Percentiles rank a stretch among this genome's conserved stretches.
These are phyloP conservation scores for Spiromastix sp. DNA, from an alignment of 2,329 filamentous ascomycete species.

Conservation along the genomic window DNA sequence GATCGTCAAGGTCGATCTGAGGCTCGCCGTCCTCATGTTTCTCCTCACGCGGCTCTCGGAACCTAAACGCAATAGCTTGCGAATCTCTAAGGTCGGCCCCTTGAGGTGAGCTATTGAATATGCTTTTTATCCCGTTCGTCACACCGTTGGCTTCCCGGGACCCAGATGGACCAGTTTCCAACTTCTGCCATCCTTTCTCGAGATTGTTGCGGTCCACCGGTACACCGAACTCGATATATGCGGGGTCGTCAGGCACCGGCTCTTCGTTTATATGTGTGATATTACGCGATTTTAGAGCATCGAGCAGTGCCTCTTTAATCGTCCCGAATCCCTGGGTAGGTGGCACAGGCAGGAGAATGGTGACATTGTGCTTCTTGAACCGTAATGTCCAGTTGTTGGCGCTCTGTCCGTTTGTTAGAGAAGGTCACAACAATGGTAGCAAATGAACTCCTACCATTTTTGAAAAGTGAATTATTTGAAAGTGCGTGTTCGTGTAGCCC, in stretches of 20 bases:
- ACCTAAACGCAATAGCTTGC: slow-evolving; percentile 29
- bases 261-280: slow-evolving; percentile 29
- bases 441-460: slow-evolving; percentile 14
- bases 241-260: slow-evolving; percentile 26
- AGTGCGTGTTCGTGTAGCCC: too few relatives aligned
- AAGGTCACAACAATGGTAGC: slow-evolving; percentile 44
- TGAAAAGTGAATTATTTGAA: too few relatives aligned
- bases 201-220: slow-evolving; percentile 38
- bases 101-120: slow-evolving; percentile 21
- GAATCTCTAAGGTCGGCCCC: slow-evolving; percentile 31
- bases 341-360: slow-evolving; percentile 57
- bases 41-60: slow-evolving; percentile 24
- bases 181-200: slow-evolving; percentile 39
- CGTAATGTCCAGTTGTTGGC: slow-evolving; percentile 56
- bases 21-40: slow-evolving; percentile 19
- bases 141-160: slow-evolving; percentile 17
- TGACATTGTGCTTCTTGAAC: slow-evolving; percentile 63
- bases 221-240: slow-evolving; percentile 38
- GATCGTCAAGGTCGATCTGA: slow-evolving; percentile 22
- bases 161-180: slow-evolving; percentile 25
- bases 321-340: slow-evolving; percentile 46
- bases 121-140: slow-evolving; percentile 19
- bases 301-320: slow-evolving; percentile 49
- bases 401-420: too few relatives aligned
- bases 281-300: slow-evolving; percentile 40